Evolutionary conservation across 2,329 filamentous ascomycete genomes (phyloP).

Genomic region (Alternaria atra): DNA sequence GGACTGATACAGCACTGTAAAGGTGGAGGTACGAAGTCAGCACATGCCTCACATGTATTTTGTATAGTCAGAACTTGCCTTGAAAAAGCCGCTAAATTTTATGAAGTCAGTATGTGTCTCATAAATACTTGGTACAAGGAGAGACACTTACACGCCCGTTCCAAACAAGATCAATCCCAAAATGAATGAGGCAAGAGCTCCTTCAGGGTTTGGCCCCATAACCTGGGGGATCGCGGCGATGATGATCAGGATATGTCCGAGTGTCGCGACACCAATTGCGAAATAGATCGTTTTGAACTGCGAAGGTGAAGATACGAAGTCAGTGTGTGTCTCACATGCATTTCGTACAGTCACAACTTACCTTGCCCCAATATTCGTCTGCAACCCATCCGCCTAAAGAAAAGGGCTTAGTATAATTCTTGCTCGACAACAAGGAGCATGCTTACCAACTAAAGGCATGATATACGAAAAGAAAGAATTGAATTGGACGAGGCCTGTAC

Average conservation of each 20-base stretch:
- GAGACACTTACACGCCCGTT: conserved; percentile 39
- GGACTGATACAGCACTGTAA: conserved; percentile 56
- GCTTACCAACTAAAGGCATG: conserved; percentile 36
- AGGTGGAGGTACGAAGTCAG: too few species aligned
- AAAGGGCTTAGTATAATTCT: conserved; percentile 53
- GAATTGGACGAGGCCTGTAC: conserved; percentile 35
- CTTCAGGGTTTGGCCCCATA: conserved; percentile 43
- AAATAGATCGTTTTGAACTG: conserved; percentile 64
- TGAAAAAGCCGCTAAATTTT: conserved; percentile 50
- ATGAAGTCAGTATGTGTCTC: neutral
- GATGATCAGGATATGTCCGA: conserved; percentile 63
- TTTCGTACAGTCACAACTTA: conserved; percentile 47
- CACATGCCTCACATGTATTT: too few species aligned
- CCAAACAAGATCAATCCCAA: conserved; percentile 56
- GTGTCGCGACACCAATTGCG: conserved; percentile 66
- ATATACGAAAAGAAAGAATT: conserved; percentile 35
- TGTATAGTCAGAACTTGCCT: conserved; percentile 14
- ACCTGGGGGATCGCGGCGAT: conserved; percentile 61
- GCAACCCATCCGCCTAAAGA: conserved; percentile 65
- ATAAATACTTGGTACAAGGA: neutral
- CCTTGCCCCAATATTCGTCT: conserved; percentile 67
- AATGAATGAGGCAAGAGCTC: conserved; percentile 59
- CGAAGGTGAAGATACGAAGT: too few species aligned
- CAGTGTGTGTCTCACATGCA: too few species aligned
- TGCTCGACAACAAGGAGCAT: neutral